These are phyloP conservation scores for Lasiosphaeriaceae sp. DNA, from an alignment of 495 filamentous ascomycete genomes.

Conservation along the genomic window DNA sequence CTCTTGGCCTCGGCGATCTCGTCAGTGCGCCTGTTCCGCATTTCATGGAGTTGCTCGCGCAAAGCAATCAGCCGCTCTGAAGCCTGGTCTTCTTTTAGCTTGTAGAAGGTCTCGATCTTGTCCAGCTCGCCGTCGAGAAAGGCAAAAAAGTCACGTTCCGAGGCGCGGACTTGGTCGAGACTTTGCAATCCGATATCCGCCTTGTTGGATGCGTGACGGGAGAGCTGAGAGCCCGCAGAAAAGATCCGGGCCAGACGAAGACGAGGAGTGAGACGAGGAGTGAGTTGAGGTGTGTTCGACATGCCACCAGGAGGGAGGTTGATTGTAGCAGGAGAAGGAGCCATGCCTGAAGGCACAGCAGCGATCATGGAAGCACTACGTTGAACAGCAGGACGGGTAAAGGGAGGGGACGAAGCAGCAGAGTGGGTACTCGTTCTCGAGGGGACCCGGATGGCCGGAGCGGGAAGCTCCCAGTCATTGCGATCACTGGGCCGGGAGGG, in stretches of 20 bases:
- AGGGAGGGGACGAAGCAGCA: constrained; percentile 5
- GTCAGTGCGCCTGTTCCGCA: constrained; percentile 72
- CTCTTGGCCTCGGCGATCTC: constrained; percentile 55
- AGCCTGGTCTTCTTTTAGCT: constrained; percentile 75
- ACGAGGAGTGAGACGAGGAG: constrained; percentile 15
- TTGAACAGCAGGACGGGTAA: constrained; percentile 12
- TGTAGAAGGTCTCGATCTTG: constrained; percentile 86
- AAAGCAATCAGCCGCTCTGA: constrained; percentile 63
- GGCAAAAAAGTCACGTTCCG: constrained; percentile 71
- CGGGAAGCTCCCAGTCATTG: constrained; percentile 60
- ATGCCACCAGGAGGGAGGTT: constrained; percentile 10
- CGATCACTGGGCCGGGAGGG: constrained; percentile 41
- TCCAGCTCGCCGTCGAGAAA: constrained; percentile 76
- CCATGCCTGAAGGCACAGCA: constrained; percentile 4
- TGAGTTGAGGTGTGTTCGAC: not conserved
- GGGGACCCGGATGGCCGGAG: constrained; percentile 62
- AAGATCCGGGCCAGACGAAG: constrained; percentile 26
- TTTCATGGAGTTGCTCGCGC: constrained; percentile 77
- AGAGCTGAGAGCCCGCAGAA: constrained; percentile 16
- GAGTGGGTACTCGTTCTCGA: constrained; percentile 31
- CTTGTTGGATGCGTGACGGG: constrained; percentile 18
- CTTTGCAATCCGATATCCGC: constrained; percentile 30
- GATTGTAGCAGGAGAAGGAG: constrained; percentile 7
- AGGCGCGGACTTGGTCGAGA: constrained; percentile 46
- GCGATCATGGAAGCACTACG: constrained; percentile 24